Conservation (phyloP, 305 asterid genomes). For the Fraxinus dipetala region DNA sequence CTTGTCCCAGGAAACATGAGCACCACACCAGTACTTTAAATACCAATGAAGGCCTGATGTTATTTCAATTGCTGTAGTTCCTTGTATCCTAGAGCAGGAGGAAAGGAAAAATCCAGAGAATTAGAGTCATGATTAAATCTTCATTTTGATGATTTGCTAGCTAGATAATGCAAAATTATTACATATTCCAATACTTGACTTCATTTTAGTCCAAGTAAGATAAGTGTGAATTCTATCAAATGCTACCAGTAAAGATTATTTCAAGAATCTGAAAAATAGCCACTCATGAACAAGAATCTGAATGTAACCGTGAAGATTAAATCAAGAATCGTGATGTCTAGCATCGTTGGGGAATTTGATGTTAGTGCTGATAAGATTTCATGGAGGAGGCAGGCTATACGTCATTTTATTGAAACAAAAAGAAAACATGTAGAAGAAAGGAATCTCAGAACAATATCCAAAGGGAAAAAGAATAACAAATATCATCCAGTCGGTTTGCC, state of each 20-base stretch:
- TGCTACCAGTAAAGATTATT: not conserved
- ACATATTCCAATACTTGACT: not conserved
- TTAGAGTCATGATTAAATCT: slow-evolving; percentile 1
- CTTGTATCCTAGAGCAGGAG: slow-evolving; percentile 60
- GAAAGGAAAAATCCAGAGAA: not conserved
- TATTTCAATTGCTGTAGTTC: slow-evolving; percentile 83
- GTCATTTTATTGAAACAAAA: not conserved
- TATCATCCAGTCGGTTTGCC: not conserved
- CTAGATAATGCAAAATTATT: not conserved
- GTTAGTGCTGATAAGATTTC: not conserved
- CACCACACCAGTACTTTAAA: slow-evolving; percentile 83
- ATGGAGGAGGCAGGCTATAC: not conserved
- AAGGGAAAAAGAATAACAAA: not conserved
- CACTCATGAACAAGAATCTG: not conserved
- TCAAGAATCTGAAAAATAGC: not conserved
- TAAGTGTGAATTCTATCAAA: not conserved
- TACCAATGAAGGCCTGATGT: slow-evolving; percentile 95
- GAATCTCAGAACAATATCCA: not conserved
- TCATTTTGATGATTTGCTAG: slow-evolving; percentile 3
- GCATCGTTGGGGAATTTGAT: not conserved
- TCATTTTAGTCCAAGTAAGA: not conserved
- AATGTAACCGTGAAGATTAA: not conserved
- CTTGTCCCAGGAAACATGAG: slow-evolving; percentile 95
- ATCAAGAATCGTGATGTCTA: not conserved
- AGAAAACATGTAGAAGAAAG: not conserved